Percentiles rank a stretch among this genome's conserved stretches.
These are phyloP conservation scores for Pseudocercospora crystallina DNA, from an alignment of 2,329 filamentous ascomycete species.

Conservation along the genomic window DNA sequence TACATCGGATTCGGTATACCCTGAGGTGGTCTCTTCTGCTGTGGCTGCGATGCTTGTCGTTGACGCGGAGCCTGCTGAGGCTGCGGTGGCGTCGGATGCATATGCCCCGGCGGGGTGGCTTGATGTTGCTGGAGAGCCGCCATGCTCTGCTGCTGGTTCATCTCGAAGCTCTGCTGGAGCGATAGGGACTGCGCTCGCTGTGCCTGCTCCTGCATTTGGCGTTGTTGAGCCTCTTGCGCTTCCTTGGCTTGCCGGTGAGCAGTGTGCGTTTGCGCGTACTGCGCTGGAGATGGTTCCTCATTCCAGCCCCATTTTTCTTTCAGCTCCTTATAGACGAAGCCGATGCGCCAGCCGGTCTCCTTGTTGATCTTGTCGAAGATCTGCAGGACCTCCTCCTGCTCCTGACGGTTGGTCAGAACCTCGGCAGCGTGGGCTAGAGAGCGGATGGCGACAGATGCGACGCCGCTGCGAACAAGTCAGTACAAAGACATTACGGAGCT, in stretches of 20 bases:
- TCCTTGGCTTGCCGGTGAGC: constrained; percentile 27
- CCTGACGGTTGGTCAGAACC: constrained; percentile 64
- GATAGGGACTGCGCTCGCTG: constrained; percentile 28
- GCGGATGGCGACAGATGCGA: constrained; percentile 75
- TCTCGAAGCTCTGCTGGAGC: constrained; percentile 25
- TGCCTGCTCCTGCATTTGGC: constrained; percentile 31
- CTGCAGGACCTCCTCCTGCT: constrained; percentile 77
- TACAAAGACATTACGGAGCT: constrained; percentile 1
- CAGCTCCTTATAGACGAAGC: constrained; percentile 69
- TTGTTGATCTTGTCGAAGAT: constrained; percentile 74
- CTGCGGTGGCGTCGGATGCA: constrained; percentile 33
- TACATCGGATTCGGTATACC: constrained; percentile 70
- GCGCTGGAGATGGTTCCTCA: constrained; percentile 42
- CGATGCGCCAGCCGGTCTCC: constrained; percentile 77
- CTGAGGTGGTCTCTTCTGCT: constrained; percentile 38
- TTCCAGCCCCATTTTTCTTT: constrained; percentile 77
- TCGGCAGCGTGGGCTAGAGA: constrained; percentile 76
- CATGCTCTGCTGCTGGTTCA: constrained; percentile 24
- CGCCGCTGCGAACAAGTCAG: constrained; percentile 50
- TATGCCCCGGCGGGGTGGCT: constrained; percentile 23
- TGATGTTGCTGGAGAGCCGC: constrained; percentile 23
- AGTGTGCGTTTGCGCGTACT: constrained; percentile 38
- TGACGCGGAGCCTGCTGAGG: constrained; percentile 28
- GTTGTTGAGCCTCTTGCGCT: constrained; percentile 29
- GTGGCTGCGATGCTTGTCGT: constrained; percentile 13